Base-by-base conservation (phyloP, 2,329 filamentous ascomycete species). In the Calonectria multiphialidica region DNA sequence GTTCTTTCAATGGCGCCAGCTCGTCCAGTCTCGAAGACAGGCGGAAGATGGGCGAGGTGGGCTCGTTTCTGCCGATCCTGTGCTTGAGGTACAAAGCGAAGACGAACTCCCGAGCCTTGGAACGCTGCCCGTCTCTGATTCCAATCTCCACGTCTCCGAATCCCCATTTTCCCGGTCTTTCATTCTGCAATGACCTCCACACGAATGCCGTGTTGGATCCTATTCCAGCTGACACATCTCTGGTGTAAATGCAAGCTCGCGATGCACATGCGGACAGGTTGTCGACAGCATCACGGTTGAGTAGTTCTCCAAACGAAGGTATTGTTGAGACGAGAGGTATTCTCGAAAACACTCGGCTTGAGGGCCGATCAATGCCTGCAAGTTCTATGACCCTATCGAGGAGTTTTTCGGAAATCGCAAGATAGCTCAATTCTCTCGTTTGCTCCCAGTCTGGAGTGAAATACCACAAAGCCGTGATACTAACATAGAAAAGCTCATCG, bases 1-100 rank as follows among this genome's bases (percentile, higher is more conserved):
- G 45, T 6, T 42, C 21, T 37, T 65, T 35, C 13, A 37, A n/a
- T 3, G 62, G 62, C n/a, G 62, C 62, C 30, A 65, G 15, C 23
- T 66, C 63, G 18, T 66, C 63, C 4, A 66, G 21, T 7, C 5
- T 44, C 13, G 63, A 40, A 13, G 47, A 57, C 9, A 57, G 25
- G 10, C 63, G 47, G n/a, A 66, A 66, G 21, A 66, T 66, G 9
- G 47, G 49, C 9, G 49, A 66, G 4, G 47, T 66, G 3, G 63
- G 49, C 25, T 66, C 49, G 7, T 55, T 55, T 66, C 63, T 55
- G 9, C 63, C 49, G n/a, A 66, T 55, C n/a, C 7, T 57, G 35
- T 66, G 63, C 47, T 55, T 66, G 23, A 57, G 16, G 44, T 66
- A 66, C 18, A 66, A n/a, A 5, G 37, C 47, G 16, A 55, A 66